Evolutionary conservation across 768 basidiomycete species (phyloP), one percentile per base, ranked within the genome.

Genomic region (Tulasnella sp.): DNA sequence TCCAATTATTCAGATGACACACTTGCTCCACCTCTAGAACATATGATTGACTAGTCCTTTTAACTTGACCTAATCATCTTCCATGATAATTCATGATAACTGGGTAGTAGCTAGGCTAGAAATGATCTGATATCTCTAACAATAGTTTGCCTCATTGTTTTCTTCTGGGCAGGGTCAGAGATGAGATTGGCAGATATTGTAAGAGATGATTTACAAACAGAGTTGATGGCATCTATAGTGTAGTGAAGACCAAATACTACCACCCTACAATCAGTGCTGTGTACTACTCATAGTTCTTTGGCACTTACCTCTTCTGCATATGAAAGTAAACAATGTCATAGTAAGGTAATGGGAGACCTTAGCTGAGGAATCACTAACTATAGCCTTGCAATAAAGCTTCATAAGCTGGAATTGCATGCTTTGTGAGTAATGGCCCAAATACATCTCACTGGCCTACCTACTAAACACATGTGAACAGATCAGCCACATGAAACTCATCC

Each of bases 21-120:
- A 78, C 73, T 55, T 80, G 73, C 71, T 91, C 88, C 34, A 77
- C 78, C 67, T 86, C 76, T 66, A 87, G 90, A 27, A 89, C 76
- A 39, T 79, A 76, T 39, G 87, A 69, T 83, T 80, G 54, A 85
- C 31, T 17, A 57, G 32, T 14, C 32, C 15, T 0, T 7, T 14
- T n/a, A 57, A 11, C 27, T 45, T 32, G 11, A 25, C 14, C 9
- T 9, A 2, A 36, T 14, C 34, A 5, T 14, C 43, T 46, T 57
- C 17, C 9, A 11, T 23, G 29, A 23, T 6, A 6, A 27, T 25
- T 7, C 61, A 59, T 79, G 71, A 39, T 68, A 69, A 32, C 80
- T 71, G 65, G 71, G 21, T 27, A 19, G 31, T 51, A 35, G 32
- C 19, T 72, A 50, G 69, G 63, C 74, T 46, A 41, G 79, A 64